Percentiles rank a stretch among this genome's conserved stretches.
Evolutionary conservation across 805 yeast species (phyloP).

Genomic region (Candida endomychidarum): DNA sequence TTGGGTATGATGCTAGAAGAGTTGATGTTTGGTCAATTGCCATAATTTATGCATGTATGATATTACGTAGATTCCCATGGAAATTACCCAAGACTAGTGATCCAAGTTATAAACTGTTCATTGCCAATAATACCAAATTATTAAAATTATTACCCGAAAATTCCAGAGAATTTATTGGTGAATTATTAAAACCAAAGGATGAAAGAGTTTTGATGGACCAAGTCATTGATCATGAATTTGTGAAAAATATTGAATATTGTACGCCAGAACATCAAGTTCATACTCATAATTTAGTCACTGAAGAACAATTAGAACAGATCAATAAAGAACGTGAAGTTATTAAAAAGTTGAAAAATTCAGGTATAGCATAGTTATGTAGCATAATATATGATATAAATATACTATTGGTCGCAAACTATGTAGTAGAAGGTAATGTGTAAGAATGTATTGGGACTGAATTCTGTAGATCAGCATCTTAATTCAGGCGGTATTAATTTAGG

Average conservation of each 20-base stretch:
- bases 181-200: constrained; percentile 63
- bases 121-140: constrained; percentile 47
- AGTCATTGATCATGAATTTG: constrained; percentile 59
- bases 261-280: constrained; percentile 43
- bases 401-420: too few species aligned
- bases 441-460: too few species aligned
- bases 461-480: too few species aligned
- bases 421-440: too few species aligned
- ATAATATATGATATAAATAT: too few species aligned
- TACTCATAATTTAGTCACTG: constrained; percentile 67
- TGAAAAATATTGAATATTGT: constrained; percentile 57
- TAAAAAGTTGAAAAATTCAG: constrained; percentile 19
- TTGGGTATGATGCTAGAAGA: constrained; percentile 78
- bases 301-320: constrained; percentile 52
- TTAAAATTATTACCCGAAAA: constrained; percentile 68
- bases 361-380: constrained; percentile 13
- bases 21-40: constrained; percentile 95
- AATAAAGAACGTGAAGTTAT: constrained; percentile 30
- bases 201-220: constrained; percentile 60
- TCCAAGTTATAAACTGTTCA: constrained; percentile 69
- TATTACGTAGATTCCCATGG: constrained; percentile 90
- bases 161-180: constrained; percentile 57
- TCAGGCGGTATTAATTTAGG: too few species aligned
- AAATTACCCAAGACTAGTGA: constrained; percentile 81
- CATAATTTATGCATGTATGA: constrained; percentile 88